These are phyloP conservation scores for Colletotrichum tropicale DNA, from an alignment of 2,329 filamentous ascomycete species.

Conservation along the genomic window DNA sequence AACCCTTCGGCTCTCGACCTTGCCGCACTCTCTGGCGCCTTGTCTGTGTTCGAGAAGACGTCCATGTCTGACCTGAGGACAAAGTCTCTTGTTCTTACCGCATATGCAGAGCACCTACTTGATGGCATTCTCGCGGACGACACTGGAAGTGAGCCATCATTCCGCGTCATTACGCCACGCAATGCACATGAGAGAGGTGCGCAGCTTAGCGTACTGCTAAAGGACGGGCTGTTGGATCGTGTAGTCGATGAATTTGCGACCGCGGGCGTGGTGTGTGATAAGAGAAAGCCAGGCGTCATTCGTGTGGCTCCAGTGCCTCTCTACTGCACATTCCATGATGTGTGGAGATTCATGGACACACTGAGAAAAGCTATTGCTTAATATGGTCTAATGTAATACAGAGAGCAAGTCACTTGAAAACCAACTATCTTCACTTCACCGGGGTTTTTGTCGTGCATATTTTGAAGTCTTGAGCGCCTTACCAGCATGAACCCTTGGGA, in stretches of 20 bases:
- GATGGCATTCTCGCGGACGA: constrained; percentile 43
- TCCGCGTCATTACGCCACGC: constrained; percentile 71
- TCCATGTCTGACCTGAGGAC: constrained; percentile 70
- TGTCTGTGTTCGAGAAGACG: constrained; percentile 77
- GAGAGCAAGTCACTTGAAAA: background rate
- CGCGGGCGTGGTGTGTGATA: constrained; percentile 77
- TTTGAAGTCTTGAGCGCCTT: background rate
- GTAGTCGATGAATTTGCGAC: constrained; percentile 69
- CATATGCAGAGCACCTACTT: constrained; percentile 76
- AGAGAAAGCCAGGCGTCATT: constrained; percentile 85
- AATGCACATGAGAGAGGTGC: constrained; percentile 74
- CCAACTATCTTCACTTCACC: background rate
- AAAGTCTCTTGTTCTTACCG: constrained; percentile 76
- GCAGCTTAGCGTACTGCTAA: constrained; percentile 77
- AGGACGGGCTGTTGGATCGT: constrained; percentile 71
- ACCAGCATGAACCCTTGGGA: background rate
- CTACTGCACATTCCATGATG: constrained; percentile 82
- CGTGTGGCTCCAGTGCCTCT: constrained; percentile 82
- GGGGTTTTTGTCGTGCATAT: background rate
- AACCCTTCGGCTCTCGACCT: constrained; percentile 82
- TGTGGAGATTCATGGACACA: constrained; percentile 55
- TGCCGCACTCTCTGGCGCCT: constrained; percentile 72
- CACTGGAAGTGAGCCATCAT: constrained; percentile 41
- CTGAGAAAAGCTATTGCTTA: constrained; percentile 31
- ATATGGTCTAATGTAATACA: background rate